Conservation (phyloP, 179 eudicot species). For the Silene coronaria region DNA sequence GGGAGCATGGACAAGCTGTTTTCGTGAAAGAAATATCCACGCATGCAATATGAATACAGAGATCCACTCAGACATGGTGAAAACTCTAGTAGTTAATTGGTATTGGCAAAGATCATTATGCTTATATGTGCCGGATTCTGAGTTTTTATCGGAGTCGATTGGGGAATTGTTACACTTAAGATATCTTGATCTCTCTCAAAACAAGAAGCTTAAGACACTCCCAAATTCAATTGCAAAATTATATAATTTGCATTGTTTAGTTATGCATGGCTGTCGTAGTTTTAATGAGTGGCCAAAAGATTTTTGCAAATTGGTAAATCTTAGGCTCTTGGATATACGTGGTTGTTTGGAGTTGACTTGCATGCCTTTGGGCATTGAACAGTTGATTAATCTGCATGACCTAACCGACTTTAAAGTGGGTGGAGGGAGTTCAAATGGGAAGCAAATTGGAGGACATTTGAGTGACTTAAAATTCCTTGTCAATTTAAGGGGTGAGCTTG, state of each 20-base stretch:
- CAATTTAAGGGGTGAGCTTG: conserved; percentile 4
- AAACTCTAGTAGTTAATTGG: conserved; percentile 16
- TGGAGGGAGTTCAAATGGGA: not conserved
- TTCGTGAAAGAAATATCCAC: not conserved
- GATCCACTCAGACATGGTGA: not conserved
- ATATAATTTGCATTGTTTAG: conserved; percentile 16
- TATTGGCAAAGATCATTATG: conserved; percentile 19
- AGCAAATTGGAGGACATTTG: not conserved
- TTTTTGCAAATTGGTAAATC: conserved; percentile 2
- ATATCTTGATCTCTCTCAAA: conserved; percentile 14
- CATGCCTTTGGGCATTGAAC: conserved; percentile 5
- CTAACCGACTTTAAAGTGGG: not conserved
- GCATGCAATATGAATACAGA: not conserved
- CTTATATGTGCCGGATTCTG: not conserved
- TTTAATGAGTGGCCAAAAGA: conserved; percentile 14
- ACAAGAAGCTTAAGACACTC: not conserved
- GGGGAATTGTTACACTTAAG: conserved; percentile 26
- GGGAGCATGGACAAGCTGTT: not conserved
- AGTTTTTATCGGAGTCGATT: conserved; percentile 12
- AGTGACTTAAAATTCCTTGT: conserved; percentile 7
- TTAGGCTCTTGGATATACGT: not conserved
- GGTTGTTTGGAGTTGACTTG: not conserved
- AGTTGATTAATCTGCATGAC: not conserved
- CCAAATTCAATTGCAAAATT: conserved; percentile 11
- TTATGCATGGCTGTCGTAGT: not conserved